Percentiles rank a stretch among this genome's conserved stretches.
phyloP scores from a whole-genome alignment of 2,329 filamentous ascomycete species.

The Talaromyces rugulosus region DNA sequence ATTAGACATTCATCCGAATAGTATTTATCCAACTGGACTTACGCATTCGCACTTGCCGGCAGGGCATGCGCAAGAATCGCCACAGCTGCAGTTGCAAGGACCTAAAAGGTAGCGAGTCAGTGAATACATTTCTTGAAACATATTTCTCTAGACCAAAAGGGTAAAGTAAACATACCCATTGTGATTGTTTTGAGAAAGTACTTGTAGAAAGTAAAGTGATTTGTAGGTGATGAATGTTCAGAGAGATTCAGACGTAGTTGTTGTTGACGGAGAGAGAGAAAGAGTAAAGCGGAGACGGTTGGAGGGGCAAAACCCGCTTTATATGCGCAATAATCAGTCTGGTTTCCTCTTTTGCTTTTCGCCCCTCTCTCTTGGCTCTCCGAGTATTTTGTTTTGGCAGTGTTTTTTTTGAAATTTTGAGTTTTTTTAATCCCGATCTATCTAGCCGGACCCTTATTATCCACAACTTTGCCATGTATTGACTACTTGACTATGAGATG shows the following conservation, averaged over 20 bases:
- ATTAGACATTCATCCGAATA: neutral
- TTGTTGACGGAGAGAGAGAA: neutral
- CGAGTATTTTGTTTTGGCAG: neutral
- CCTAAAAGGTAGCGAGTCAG: neutral
- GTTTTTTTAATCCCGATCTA: no score
- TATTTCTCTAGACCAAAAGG: neutral
- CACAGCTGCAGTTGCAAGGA: slow-evolving; percentile 39
- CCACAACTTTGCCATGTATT: no score
- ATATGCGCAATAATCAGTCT: neutral
- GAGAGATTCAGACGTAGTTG: neutral
- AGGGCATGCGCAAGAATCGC: slow-evolving; percentile 39
- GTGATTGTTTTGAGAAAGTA: slow-evolving; percentile 12
- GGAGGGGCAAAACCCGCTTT: neutral
- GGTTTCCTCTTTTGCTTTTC: no score
- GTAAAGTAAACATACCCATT: slow-evolving; percentile 21
- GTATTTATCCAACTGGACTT: neutral
- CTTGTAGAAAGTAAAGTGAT: neutral
- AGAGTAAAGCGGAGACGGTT: neutral
- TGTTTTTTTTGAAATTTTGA: neutral
- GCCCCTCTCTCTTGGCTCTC: no score
- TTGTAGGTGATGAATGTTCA: neutral
- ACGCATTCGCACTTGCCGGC: slow-evolving; percentile 22
- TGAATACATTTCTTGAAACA: neutral
- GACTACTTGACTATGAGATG: no score
- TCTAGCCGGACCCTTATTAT: no score